Evolutionary conservation across 768 basidiomycete genomes (phyloP).

Genomic region (Mycena metata): DNA sequence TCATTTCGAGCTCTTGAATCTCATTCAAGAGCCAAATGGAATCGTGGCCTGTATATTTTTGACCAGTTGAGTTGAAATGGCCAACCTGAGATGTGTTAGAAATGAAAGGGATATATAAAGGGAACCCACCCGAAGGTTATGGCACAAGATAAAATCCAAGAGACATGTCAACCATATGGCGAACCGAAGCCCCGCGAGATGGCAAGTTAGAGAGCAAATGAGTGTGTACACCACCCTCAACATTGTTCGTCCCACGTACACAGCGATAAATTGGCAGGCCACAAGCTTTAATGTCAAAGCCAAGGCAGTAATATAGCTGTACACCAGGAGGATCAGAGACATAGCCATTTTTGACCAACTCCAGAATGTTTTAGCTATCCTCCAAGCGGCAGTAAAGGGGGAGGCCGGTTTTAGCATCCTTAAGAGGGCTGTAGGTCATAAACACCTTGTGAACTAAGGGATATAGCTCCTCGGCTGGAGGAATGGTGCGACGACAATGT

Average conservation of each 20-base stretch:
- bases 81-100: constrained; percentile 14
- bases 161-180: constrained; percentile 17
- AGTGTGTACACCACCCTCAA: background rate
- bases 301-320: too few relatives aligned
- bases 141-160: constrained; percentile 17
- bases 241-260: too few relatives aligned
- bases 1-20: constrained; percentile 25
- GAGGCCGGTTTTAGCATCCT: too few relatives aligned
- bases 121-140: constrained; percentile 17
- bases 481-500: background rate
- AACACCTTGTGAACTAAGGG: too few relatives aligned
- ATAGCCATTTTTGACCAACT: too few relatives aligned
- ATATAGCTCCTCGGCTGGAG: too few relatives aligned
- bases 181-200: constrained; percentile 12
- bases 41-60: constrained; percentile 15
- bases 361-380: too few relatives aligned
- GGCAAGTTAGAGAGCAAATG: constrained; percentile 4
- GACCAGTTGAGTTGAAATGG: constrained; percentile 20
- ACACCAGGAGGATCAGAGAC: too few relatives aligned
- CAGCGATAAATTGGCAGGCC: too few relatives aligned
- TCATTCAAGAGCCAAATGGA: constrained; percentile 18
- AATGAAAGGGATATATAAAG: background rate
- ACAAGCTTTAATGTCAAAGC: too few relatives aligned
- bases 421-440: too few relatives aligned
- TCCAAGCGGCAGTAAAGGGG: too few relatives aligned